Evolutionary conservation across 176 grass and related monocot genomes (phyloP).

Genomic region (Eremochloa ophiuroides): DNA sequence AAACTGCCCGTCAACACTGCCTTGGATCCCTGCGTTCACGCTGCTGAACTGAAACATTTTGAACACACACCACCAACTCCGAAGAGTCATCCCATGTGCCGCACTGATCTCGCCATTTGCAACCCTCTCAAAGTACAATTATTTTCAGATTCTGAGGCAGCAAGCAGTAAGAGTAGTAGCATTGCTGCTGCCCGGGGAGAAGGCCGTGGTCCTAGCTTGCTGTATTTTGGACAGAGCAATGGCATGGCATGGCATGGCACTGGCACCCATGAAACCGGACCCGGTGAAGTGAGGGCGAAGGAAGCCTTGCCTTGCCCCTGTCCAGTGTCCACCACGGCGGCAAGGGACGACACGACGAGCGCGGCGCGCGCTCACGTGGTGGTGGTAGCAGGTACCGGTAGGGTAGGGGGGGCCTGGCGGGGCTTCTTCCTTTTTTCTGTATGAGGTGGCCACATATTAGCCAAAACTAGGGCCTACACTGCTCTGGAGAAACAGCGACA

Average conservation of each 20-base stretch:
- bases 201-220: neutral
- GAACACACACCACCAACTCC: neutral
- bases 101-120: neutral
- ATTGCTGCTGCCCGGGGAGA: neutral
- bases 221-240: neutral
- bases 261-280: neutral
- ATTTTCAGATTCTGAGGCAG: slow-evolving; percentile 2
- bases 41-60: neutral
- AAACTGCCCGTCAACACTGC: neutral
- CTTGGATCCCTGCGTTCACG: neutral
- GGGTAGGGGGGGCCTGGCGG: neutral
- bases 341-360: neutral
- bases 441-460: slow-evolving; percentile 11
- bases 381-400: neutral
- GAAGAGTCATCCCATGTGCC: slow-evolving; percentile 5
- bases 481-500: neutral
- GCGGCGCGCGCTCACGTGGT: slow-evolving; percentile 18
- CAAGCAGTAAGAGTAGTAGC: neutral
- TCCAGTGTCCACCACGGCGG: neutral
- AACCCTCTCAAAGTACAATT: neutral
- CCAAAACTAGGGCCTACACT: slow-evolving; percentile 27
- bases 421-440: neutral
- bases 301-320: neutral
- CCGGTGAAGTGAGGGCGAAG: slow-evolving; percentile 22
- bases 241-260: neutral